Conservation (phyloP, 1,139 yeast species). For the Nakaseomyces delphensis region DNA sequence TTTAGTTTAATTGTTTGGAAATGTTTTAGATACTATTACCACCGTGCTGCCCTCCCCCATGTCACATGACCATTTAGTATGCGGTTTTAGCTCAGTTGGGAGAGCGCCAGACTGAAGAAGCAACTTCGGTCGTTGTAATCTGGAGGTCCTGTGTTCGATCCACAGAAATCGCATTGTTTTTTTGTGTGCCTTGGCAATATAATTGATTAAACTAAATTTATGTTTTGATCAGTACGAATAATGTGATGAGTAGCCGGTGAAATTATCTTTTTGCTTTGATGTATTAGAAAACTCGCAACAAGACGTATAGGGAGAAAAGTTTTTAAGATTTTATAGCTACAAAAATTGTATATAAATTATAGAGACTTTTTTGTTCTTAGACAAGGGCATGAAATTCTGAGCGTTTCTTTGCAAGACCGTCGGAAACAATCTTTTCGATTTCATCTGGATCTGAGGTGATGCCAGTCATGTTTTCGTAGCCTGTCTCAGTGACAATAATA, state of each 20-base stretch:
- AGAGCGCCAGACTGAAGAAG: slow-evolving; percentile 22
- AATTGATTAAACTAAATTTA: no score
- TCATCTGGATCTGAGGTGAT: slow-evolving; percentile 81
- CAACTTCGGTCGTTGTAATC: slow-evolving; percentile 16
- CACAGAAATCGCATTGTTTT: slow-evolving; percentile 68
- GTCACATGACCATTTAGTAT: background rate
- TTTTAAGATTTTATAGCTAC: no score
- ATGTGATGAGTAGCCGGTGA: no score
- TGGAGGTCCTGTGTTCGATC: slow-evolving; percentile 80
- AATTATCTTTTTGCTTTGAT: no score
- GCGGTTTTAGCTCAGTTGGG: slow-evolving; percentile 22
- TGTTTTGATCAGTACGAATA: no score
- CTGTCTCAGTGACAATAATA: slow-evolving; percentile 63
- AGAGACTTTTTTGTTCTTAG: background rate
- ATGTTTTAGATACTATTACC: no score
- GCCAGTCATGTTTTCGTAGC: slow-evolving; percentile 72
- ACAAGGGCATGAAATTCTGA: slow-evolving; percentile 47
- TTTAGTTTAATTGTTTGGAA: no score
- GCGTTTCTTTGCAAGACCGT: slow-evolving; percentile 58
- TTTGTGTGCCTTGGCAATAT: no score
- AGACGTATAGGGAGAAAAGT: no score
- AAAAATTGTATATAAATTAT: no score
- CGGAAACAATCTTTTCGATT: slow-evolving; percentile 64
- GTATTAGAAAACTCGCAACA: no score
- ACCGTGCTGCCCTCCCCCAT: no score